Percentiles rank a stretch among this genome's conserved stretches.
phyloP scores from a whole-genome alignment of 208 protist genomes.

The Trypanosomatidae sp. region DNA sequence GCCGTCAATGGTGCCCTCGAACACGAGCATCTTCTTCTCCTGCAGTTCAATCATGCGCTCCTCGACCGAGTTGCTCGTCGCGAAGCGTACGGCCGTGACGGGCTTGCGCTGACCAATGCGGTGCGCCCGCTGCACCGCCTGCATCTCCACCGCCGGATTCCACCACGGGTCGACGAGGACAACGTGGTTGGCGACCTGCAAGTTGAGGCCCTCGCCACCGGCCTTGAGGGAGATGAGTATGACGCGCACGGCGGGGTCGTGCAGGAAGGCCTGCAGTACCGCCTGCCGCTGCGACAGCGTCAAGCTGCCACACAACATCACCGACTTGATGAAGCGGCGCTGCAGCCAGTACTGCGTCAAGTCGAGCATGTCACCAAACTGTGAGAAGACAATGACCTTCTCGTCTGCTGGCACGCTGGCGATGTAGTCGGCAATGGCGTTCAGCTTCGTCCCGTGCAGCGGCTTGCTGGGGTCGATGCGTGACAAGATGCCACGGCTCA shows the following conservation, averaged over 20 bases:
- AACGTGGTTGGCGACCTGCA: slow-evolving; percentile 96
- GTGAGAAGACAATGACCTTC: slow-evolving; percentile 91
- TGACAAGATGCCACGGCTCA: slow-evolving; percentile 24
- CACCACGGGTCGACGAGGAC: slow-evolving; percentile 98
- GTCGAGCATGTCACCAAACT: slow-evolving; percentile 96
- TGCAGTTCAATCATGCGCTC: slow-evolving; percentile 90
- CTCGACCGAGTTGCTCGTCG: slow-evolving; percentile 86
- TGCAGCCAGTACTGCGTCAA: slow-evolving; percentile 85
- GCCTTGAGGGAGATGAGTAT: slow-evolving; percentile 98
- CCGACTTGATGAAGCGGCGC: slow-evolving; percentile 50
- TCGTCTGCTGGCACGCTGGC: slow-evolving; percentile 47
- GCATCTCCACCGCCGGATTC: slow-evolving; percentile 97
- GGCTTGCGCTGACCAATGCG: slow-evolving; percentile 96
- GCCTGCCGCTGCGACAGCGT: slow-evolving; percentile 67
- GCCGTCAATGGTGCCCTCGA: slow-evolving; percentile 89
- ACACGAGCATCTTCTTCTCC: slow-evolving; percentile 91
- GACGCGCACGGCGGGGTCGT: slow-evolving; percentile 76
- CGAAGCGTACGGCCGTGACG: slow-evolving; percentile 93
- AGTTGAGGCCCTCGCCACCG: slow-evolving; percentile 97
- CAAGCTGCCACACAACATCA: slow-evolving; percentile 87
- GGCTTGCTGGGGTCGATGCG: slow-evolving; percentile 68
- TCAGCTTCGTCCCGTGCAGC: slow-evolving; percentile 79
- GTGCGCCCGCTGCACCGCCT: slow-evolving; percentile 97
- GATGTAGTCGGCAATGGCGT: slow-evolving; percentile 83
- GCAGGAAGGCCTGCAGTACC: slow-evolving; percentile 71